Evolutionary conservation across 371 early-diverging fungal genomes (phyloP).

Genomic region (Rhizopus arrhizus): DNA sequence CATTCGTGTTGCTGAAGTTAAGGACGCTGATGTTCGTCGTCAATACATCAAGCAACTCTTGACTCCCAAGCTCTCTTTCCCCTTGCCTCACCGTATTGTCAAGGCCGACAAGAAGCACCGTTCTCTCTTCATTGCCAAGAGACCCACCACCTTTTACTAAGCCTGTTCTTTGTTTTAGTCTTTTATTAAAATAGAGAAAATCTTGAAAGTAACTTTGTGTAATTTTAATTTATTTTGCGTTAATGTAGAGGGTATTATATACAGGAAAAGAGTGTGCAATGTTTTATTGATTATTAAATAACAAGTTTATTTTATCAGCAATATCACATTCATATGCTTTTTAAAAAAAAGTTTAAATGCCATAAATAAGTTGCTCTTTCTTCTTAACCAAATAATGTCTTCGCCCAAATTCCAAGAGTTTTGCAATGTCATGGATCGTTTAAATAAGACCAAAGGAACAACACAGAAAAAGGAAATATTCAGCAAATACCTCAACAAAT

Average conservation of each 20-base stretch:
- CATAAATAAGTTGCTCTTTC: not conserved
- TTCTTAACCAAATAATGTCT: constrained; percentile 1
- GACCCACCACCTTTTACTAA: constrained; percentile 84
- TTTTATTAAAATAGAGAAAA: not conserved
- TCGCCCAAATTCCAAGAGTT: constrained; percentile 2
- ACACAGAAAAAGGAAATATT: constrained; percentile 29
- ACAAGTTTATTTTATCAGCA: too few relatives aligned
- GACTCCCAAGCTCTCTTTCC: constrained; percentile 86
- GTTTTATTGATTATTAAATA: too few relatives aligned
- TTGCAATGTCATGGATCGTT: constrained; percentile 2
- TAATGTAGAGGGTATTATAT: too few relatives aligned
- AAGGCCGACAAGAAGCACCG: constrained; percentile 67
- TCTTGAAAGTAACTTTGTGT: too few relatives aligned
- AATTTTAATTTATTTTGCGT: not conserved
- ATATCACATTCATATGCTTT: too few relatives aligned
- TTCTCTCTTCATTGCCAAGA: constrained; percentile 80
- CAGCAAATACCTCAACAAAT: constrained; percentile 36
- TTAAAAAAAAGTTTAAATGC: too few relatives aligned
- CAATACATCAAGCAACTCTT: constrained; percentile 93
- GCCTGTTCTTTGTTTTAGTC: constrained; percentile 13
- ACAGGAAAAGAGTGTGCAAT: not conserved
- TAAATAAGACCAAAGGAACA: constrained; percentile 21
- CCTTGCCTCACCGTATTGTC: constrained; percentile 90
- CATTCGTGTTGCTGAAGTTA: constrained; percentile 87
- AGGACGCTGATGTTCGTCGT: constrained; percentile 86